A percentile compares a stretch with the other conserved stretches of the same genome.
Evolutionary conservation across 805 yeast species (phyloP).

Genomic region (Starmerella lactis-condensi): DNA sequence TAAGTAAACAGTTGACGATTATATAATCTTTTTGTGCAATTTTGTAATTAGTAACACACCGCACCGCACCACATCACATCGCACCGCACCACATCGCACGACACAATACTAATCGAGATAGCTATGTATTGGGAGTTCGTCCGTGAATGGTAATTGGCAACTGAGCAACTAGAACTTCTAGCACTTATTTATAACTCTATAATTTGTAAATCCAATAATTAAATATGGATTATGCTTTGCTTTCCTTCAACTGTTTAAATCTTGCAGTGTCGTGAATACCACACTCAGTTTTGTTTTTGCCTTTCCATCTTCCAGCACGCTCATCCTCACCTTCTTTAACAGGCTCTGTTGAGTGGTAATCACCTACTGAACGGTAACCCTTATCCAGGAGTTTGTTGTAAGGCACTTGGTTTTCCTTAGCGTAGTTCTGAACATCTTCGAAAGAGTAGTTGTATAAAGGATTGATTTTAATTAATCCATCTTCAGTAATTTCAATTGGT

Average conservation of each 20-base stretch:
- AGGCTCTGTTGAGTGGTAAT: constrained; percentile 85
- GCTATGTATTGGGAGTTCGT: too few relatives aligned
- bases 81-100: too few relatives aligned
- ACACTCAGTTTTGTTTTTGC: constrained; percentile 79
- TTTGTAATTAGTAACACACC: too few relatives aligned
- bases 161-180: too few relatives aligned
- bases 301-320: constrained; percentile 94
- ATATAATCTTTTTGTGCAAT: too few relatives aligned
- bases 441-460: constrained; percentile 78
- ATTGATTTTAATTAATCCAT: constrained; percentile 66
- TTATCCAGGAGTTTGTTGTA: constrained; percentile 65
- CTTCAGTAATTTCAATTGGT: constrained; percentile 48
- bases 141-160: too few relatives aligned
- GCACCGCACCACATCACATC: too few relatives aligned
- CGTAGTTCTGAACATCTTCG: constrained; percentile 46
- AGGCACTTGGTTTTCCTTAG: constrained; percentile 57
- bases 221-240: too few relatives aligned
- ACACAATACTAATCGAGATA: too few relatives aligned
- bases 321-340: constrained; percentile 86
- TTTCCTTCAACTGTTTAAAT: constrained; percentile 35
- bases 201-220: too few relatives aligned
- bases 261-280: constrained; percentile 76
- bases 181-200: too few relatives aligned
- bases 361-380: constrained; percentile 86
- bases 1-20: too few relatives aligned